Evolutionary conservation across 331 rosid species (phyloP).

Genomic region (Pyracantha coccinea): DNA sequence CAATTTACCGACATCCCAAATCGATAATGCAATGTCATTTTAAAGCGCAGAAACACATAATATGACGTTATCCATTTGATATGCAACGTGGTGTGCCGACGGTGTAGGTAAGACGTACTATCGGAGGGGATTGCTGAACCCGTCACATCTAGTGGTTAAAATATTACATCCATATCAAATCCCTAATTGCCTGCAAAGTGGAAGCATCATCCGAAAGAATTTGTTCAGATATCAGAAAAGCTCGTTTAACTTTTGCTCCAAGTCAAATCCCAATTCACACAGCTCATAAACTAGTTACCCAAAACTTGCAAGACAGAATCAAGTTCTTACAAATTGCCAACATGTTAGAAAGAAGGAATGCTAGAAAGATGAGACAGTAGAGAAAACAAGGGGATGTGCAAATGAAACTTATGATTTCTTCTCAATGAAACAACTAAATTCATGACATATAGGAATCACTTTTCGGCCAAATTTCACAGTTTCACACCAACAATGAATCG

Average conservation of each 20-base stretch:
- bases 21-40: background rate
- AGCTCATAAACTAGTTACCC: too few species aligned
- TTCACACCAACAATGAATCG: conserved; percentile 64
- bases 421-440: conserved; percentile 47
- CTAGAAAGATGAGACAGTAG: too few species aligned
- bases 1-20: too few species aligned
- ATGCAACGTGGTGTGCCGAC: background rate
- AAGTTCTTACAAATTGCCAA: too few species aligned
- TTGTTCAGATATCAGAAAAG: background rate
- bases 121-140: too few species aligned
- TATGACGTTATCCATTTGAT: background rate
- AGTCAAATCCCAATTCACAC: too few species aligned
- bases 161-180: too few species aligned
- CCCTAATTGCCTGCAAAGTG: too few species aligned
- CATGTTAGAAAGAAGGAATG: too few species aligned
- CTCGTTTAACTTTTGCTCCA: too few species aligned
- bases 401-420: conserved; percentile 32
- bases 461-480: conserved; percentile 27
- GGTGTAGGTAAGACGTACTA: background rate
- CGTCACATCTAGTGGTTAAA: too few species aligned
- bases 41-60: background rate
- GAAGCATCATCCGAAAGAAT: background rate
- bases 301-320: too few species aligned
- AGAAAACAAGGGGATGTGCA: background rate
- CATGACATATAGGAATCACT: conserved; percentile 49